Percentiles rank a stretch among this genome's conserved stretches.
phyloP scores from a whole-genome alignment of 2,329 filamentous ascomycete genomes.

The Fusarium oligoseptatum region DNA sequence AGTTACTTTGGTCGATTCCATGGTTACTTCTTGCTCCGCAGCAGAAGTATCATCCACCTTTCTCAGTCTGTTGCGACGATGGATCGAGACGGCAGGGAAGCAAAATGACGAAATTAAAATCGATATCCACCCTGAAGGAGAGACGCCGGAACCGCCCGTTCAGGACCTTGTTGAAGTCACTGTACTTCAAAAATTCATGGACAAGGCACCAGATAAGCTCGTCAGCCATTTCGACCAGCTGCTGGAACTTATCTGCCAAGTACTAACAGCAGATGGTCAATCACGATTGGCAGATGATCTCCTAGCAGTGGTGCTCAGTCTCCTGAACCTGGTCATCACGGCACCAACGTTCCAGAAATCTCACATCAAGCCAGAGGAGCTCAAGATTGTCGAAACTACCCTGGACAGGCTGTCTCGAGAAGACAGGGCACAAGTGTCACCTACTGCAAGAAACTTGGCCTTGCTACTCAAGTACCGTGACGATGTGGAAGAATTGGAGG shows the following conservation, averaged over 20 bases:
- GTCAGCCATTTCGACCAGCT: slow-evolving; percentile 74
- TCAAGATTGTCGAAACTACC: slow-evolving; percentile 63
- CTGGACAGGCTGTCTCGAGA: slow-evolving; percentile 59
- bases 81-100: slow-evolving; percentile 59
- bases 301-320: slow-evolving; percentile 67
- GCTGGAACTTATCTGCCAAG: slow-evolving; percentile 72
- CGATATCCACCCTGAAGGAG: slow-evolving; percentile 48
- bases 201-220: slow-evolving; percentile 72
- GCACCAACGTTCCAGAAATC: slow-evolving; percentile 67
- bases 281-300: slow-evolving; percentile 61
- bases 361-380: slow-evolving; percentile 56
- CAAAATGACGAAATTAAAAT: slow-evolving; percentile 46
- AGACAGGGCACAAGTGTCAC: slow-evolving; percentile 58
- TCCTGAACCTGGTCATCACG: slow-evolving; percentile 72
- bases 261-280: slow-evolving; percentile 64
- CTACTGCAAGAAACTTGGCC: slow-evolving; percentile 68
- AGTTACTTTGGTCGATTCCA: slow-evolving; percentile 61
- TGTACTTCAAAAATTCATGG: slow-evolving; percentile 75
- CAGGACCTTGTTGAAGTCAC: slow-evolving; percentile 69
- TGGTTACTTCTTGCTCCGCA: slow-evolving; percentile 64
- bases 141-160: slow-evolving; percentile 55
- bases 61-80: slow-evolving; percentile 68
- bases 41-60: slow-evolving; percentile 73
- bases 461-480: slow-evolving; percentile 69
- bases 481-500: slow-evolving; percentile 62